phyloP scores from a whole-genome alignment of 441 rosid species.

The Eruca vesicaria region DNA sequence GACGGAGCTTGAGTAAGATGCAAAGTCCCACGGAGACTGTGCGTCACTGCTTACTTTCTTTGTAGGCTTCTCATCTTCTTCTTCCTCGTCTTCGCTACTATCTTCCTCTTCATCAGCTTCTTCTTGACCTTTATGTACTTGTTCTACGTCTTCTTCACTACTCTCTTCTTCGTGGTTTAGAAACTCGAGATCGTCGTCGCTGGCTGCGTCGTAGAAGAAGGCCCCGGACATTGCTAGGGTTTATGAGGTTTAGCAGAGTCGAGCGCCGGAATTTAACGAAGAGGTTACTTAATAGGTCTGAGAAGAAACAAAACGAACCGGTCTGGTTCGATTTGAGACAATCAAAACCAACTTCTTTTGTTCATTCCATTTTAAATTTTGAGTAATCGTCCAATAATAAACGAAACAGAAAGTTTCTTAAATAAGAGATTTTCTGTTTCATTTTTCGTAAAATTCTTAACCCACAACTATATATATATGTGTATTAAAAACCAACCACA shows the following conservation, averaged over 20 bases:
- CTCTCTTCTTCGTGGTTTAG: constrained; percentile 60
- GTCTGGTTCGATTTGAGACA: no score
- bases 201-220: constrained; percentile 31
- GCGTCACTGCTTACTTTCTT: constrained; percentile 25
- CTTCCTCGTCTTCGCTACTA: constrained; percentile 23
- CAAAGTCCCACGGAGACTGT: constrained; percentile 94
- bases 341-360: no score
- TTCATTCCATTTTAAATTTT: no score
- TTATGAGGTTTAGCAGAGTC: constrained; percentile 21
- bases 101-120: constrained; percentile 45
- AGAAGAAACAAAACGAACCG: neutral
- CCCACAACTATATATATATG: no score
- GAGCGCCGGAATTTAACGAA: neutral
- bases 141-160: constrained; percentile 27
- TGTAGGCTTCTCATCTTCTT: constrained; percentile 31
- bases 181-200: constrained; percentile 56
- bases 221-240: constrained; percentile 34
- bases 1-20: constrained; percentile 77
- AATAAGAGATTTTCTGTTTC: no score
- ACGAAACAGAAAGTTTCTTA: no score
- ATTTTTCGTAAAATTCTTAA: no score
- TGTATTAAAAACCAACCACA: no score
- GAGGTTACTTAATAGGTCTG: constrained; percentile 4
- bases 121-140: constrained; percentile 3
- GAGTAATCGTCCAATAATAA: no score